A percentile compares a stretch with the other conserved stretches of the same genome.
These are phyloP conservation scores for Mercurialis annua DNA, from an alignment of 345 rosid species.

Conservation along the genomic window DNA sequence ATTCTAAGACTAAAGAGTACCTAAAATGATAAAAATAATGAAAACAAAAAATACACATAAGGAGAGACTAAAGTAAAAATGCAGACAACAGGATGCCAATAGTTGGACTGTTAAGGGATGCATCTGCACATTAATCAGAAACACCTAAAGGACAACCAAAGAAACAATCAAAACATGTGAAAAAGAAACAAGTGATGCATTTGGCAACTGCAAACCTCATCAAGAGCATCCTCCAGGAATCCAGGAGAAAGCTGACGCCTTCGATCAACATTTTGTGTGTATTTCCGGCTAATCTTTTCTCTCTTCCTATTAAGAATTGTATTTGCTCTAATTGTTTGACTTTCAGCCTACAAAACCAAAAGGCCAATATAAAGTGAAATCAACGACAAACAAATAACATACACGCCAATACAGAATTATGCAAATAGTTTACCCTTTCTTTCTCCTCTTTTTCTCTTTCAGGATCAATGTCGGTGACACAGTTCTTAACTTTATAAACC, in stretches of 20 bases:
- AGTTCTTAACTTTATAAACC: slow-evolving; percentile 85
- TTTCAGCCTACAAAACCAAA: slow-evolving; percentile 65
- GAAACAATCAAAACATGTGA: background rate
- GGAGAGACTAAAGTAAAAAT: background rate
- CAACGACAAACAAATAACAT: background rate
- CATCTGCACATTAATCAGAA: background rate
- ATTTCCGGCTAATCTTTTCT: slow-evolving; percentile 84
- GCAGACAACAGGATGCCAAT: background rate
- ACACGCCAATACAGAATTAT: slow-evolving; percentile 6
- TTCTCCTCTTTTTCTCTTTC: slow-evolving; percentile 98
- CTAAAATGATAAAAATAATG: background rate
- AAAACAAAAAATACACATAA: background rate
- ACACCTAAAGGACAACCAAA: slow-evolving; percentile 12
- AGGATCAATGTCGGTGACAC: slow-evolving; percentile 96
- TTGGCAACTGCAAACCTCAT: slow-evolving; percentile 58
- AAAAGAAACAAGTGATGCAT: background rate
- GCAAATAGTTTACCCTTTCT: slow-evolving; percentile 64
- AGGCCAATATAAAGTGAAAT: slow-evolving; percentile 7
- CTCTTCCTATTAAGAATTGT: slow-evolving; percentile 79
- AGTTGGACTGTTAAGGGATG: background rate
- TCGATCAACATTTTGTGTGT: slow-evolving; percentile 61
- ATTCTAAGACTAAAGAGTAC: background rate
- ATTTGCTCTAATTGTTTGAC: slow-evolving; percentile 87
- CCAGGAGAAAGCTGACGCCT: slow-evolving; percentile 88
- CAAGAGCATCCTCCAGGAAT: slow-evolving; percentile 91